These are phyloP conservation scores for Clausena lansium DNA, from an alignment of 345 rosid genomes.

Conservation along the genomic window DNA sequence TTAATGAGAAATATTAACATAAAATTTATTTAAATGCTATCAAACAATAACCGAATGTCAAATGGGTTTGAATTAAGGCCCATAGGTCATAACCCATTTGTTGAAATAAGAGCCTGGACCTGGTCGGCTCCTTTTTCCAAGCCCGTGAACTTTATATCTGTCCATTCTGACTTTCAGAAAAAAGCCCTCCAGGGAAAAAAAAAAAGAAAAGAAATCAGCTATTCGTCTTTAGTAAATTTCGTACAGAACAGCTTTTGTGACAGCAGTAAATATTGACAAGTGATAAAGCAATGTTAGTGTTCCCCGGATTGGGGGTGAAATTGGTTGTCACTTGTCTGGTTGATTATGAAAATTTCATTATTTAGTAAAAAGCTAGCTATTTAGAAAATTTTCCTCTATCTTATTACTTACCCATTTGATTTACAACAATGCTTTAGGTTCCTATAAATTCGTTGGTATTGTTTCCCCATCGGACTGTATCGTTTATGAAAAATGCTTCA, in stretches of 20 bases:
- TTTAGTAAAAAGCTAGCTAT: neutral
- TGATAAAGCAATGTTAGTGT: neutral
- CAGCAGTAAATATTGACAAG: neutral
- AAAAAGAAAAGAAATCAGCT: too few relatives aligned
- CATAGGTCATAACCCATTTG: neutral
- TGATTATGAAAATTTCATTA: neutral
- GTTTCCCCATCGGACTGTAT: too few relatives aligned
- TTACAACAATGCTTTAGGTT: too few relatives aligned
- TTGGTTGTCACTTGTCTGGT: neutral
- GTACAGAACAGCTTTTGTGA: neutral
- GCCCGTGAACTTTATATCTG: neutral
- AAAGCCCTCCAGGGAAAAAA: too few relatives aligned
- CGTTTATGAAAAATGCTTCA: neutral
- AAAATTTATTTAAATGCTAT: too few relatives aligned
- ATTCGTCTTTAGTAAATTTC: neutral
- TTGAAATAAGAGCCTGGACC: neutral
- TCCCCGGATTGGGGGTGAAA: neutral
- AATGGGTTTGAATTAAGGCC: neutral
- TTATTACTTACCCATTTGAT: too few relatives aligned
- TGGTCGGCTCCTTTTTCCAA: neutral
- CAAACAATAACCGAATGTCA: neutral
- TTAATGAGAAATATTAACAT: too few relatives aligned
- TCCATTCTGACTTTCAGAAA: neutral
- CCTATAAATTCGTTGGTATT: too few relatives aligned
- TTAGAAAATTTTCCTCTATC: too few relatives aligned